A percentile compares a stretch with the other conserved stretches of the same genome.
These are phyloP conservation scores for Phytophthora cactorum DNA, from an alignment of 352 stramenopile genomes.

Conservation along the genomic window DNA sequence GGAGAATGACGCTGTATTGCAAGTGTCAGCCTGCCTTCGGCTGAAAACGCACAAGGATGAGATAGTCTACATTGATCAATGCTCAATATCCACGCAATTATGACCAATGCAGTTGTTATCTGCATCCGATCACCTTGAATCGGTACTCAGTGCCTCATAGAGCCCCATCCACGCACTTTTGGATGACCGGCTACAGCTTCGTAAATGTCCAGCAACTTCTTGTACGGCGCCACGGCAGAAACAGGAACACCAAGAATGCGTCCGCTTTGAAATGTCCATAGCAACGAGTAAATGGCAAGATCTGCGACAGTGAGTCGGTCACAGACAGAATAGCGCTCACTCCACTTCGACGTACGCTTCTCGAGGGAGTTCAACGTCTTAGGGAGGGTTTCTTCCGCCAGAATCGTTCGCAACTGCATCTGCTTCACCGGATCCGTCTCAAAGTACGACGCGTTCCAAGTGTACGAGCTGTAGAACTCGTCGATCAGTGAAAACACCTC, in stretches of 20 bases:
- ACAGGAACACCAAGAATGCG: conserved; percentile 37
- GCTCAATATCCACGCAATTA: too few relatives aligned
- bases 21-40: too few relatives aligned
- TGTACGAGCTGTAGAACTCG: conserved; percentile 41
- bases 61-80: too few relatives aligned
- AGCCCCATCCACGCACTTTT: conserved; percentile 51
- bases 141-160: background rate
- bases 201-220: conserved; percentile 40
- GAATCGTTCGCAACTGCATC: conserved; percentile 22
- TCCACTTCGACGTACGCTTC: conserved; percentile 39
- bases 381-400: conserved; percentile 45
- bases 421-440: conserved; percentile 39
- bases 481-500: conserved; percentile 54
- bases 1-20: too few relatives aligned
- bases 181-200: conserved; percentile 40
- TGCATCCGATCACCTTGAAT: background rate
- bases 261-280: conserved; percentile 47
- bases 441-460: conserved; percentile 40
- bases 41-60: too few relatives aligned
- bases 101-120: too few relatives aligned
- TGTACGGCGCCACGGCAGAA: conserved; percentile 35
- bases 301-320: conserved; percentile 53
- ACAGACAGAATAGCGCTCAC: conserved; percentile 33
- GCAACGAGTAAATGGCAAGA: conserved; percentile 53
- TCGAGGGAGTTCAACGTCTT: conserved; percentile 49